Conservation (phyloP, 768 basidiomycete species). For the Xerocomus potaroensis region DNA sequence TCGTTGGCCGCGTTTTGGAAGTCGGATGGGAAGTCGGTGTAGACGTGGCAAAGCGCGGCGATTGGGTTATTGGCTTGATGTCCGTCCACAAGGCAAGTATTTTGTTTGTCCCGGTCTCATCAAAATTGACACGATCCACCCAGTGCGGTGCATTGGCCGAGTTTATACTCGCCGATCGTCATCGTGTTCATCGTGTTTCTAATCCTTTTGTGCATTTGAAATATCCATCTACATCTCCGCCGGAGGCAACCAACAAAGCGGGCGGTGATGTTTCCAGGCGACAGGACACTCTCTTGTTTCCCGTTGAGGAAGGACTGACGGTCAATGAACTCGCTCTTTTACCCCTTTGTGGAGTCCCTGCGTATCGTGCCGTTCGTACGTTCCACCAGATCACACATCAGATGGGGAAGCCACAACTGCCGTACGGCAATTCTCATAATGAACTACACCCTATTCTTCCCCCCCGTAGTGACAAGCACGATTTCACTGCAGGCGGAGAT, state of each 20-base stretch:
- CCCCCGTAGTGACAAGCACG: constrained; percentile 21
- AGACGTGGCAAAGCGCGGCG: constrained; percentile 62
- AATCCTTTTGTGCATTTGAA: constrained; percentile 45
- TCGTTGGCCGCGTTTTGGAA: constrained; percentile 80
- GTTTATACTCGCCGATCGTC: constrained; percentile 80
- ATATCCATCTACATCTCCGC: constrained; percentile 15
- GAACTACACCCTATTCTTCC: constrained; percentile 26
- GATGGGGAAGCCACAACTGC: constrained; percentile 22
- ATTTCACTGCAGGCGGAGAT: constrained; percentile 25
- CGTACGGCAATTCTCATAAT: constrained; percentile 24
- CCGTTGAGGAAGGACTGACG: constrained; percentile 30
- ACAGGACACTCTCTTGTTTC: constrained; percentile 8
- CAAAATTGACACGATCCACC: constrained; percentile 8
- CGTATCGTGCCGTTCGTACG: constrained; percentile 76
- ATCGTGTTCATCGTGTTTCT: constrained; percentile 69
- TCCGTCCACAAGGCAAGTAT: constrained; percentile 72
- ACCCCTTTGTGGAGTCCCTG: constrained; percentile 74
- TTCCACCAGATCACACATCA: constrained; percentile 38
- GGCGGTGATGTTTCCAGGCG: constrained; percentile 7
- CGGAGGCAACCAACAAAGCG: constrained; percentile 8
- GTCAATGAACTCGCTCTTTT: constrained; percentile 78
- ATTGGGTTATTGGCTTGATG: constrained; percentile 82
- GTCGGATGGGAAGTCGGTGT: constrained; percentile 64
- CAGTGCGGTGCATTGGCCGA: constrained; percentile 87
- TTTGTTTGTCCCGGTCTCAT: constrained; percentile 1